Evolutionary conservation across 352 stramenopile species (phyloP), one percentile per base, ranked within the genome.

Genomic region (Pythium utonaiense): DNA sequence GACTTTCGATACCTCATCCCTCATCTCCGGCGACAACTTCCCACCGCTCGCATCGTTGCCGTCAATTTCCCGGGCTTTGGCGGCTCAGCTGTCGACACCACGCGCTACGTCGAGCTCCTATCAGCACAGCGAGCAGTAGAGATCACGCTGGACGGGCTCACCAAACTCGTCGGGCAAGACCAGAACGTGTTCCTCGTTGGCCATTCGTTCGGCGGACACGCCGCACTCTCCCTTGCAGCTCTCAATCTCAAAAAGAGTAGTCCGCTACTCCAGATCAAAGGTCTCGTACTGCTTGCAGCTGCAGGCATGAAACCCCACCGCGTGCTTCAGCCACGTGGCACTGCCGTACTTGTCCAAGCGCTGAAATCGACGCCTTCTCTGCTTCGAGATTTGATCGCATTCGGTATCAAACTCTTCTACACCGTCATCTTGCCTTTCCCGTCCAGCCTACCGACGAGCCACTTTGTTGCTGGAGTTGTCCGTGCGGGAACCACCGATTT

Each of bases 1-100:
- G 80, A 90, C 61, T 92, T 86, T 41, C 78, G 77, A 4, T 73
- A 89, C 62, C 56, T 91, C 30, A 77, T 89, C 31, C 79, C 79
- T 16, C 55, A 76, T 22, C 66, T 89, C 17, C 63, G 74, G 49
- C 57, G 66, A 24, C 59, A 67, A 1, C 53, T 49, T 19, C 50
- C 42, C 0, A 12, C 71, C 8, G 69, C 76, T 21, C 80, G 81
- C 4, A 73, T 92, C 12, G 38, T 92, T 7, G 78, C 67, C 14
- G 51, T 92, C 50, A 87, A 89, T 28, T 56, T 89, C 25, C 78
- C 82, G 0, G 82, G 82, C 1, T 89, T 85, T 31, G 82, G 76
- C 4, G 67, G 71, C 21, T 84, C 75, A 4, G 63, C 71, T 9
- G 51, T 84, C 30, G 75, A 85, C 45, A 62, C 60, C 10, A 49